These are phyloP conservation scores for Yamadazyma mexicana DNA, from an alignment of 1,139 yeast genomes.

Conservation along the genomic window DNA sequence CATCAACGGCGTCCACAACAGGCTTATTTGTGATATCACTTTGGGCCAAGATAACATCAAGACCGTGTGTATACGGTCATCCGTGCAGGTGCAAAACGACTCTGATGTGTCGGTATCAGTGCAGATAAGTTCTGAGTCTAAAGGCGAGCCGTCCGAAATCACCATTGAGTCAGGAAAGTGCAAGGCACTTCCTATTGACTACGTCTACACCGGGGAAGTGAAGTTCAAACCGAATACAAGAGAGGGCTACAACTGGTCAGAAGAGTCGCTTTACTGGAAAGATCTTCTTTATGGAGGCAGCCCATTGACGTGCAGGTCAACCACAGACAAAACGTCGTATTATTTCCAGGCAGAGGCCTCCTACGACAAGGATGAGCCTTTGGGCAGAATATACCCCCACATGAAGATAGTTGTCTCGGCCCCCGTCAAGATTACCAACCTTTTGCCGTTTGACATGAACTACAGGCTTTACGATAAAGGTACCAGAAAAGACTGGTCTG, in stretches of 20 bases:
- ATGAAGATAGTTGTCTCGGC: constrained; percentile 78
- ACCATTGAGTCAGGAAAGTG: constrained; percentile 53
- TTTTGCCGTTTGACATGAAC: constrained; percentile 78
- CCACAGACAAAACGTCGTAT: constrained; percentile 45
- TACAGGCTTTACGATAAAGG: constrained; percentile 79
- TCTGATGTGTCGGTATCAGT: constrained; percentile 62
- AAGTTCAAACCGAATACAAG: constrained; percentile 60
- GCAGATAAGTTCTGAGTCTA: constrained; percentile 24
- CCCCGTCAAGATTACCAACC: constrained; percentile 82
- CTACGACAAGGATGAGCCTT: constrained; percentile 62
- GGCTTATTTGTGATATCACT: constrained; percentile 70
- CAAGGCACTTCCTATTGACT: constrained; percentile 71
- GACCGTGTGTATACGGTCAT: constrained; percentile 70
- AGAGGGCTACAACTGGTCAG: constrained; percentile 64
- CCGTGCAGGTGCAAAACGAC: constrained; percentile 67
- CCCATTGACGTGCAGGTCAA: constrained; percentile 60
- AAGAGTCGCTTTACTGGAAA: constrained; percentile 63
- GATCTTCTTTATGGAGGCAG: constrained; percentile 51
- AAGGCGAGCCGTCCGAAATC: constrained; percentile 21
- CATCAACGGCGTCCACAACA: constrained; percentile 60
- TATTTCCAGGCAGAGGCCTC: constrained; percentile 76
- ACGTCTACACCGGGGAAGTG: constrained; percentile 59
- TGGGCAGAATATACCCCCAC: constrained; percentile 80
- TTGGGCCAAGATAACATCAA: constrained; percentile 79
- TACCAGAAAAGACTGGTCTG: constrained; percentile 69